Conservation (phyloP, 78 protist genomes). For the Andalucia godoyi region DNA sequence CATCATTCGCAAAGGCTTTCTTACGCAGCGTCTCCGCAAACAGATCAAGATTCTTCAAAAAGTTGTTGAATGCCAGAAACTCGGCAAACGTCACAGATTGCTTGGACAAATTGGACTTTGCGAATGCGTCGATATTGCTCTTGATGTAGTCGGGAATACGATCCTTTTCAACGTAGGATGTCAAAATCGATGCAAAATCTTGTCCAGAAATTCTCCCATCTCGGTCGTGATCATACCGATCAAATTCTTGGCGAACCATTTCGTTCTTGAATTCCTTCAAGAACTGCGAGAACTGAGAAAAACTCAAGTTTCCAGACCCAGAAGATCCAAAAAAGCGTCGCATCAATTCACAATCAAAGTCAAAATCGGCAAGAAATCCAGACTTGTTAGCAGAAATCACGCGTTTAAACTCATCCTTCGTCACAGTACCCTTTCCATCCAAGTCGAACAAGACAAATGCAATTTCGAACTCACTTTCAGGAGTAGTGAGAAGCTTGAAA, state of each 20-base stretch:
- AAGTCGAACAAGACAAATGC: conserved; percentile 33
- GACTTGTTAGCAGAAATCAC: not conserved
- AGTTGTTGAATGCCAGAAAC: conserved; percentile 1
- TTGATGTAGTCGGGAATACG: not conserved
- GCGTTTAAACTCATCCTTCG: conserved; percentile 2
- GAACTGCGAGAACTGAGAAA: not conserved
- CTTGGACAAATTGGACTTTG: no score
- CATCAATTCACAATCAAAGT: conserved; percentile 19
- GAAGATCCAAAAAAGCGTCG: conserved; percentile 3
- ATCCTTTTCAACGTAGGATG: not conserved
- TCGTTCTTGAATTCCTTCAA: not conserved
- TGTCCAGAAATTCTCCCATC: conserved; percentile 7
- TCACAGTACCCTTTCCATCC: not conserved
- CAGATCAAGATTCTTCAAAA: not conserved
- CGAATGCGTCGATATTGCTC: no score
- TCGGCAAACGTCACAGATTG: not conserved
- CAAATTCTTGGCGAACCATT: conserved; percentile 9
- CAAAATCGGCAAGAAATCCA: not conserved
- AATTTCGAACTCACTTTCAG: conserved; percentile 10
- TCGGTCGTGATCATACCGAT: not conserved
- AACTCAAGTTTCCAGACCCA: not conserved
- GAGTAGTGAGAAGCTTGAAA: conserved; percentile 11
- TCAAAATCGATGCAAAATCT: conserved; percentile 9
- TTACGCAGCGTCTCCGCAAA: not conserved
- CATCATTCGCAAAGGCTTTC: not conserved